Conservation (phyloP, 1,139 yeast genomes). For the Yamadazyma dushanensis region DNA sequence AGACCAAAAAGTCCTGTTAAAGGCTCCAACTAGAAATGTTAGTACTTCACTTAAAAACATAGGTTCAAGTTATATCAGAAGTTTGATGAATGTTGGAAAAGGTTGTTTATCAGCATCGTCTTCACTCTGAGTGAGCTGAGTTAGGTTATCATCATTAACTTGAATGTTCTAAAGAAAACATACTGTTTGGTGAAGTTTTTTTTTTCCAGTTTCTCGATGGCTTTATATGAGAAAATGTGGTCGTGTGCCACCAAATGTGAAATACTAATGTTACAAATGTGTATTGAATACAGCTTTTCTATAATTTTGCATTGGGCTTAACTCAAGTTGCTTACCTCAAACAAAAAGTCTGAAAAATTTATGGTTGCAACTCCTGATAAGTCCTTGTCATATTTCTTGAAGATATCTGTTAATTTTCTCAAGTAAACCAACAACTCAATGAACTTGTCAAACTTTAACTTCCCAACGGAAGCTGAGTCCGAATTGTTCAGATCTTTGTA, state of each 20-base stretch:
- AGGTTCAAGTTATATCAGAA: slow-evolving; percentile 16
- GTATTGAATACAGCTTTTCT: not conserved
- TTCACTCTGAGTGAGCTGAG: slow-evolving; percentile 58
- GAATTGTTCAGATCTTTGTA: slow-evolving; percentile 36
- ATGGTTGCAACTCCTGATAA: slow-evolving; percentile 77
- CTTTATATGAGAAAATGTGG: not conserved
- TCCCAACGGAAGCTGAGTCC: slow-evolving; percentile 41
- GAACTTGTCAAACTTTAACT: slow-evolving; percentile 76
- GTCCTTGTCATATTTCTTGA: slow-evolving; percentile 74
- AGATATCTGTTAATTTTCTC: slow-evolving; percentile 73
- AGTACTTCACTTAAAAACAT: slow-evolving; percentile 1
- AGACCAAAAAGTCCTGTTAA: slow-evolving; percentile 77
- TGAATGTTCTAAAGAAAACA: slow-evolving; percentile 5
- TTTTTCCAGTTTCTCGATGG: not conserved
- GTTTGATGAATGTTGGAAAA: slow-evolving; percentile 50
- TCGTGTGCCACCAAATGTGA: not conserved
- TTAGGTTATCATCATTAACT: slow-evolving; percentile 47
- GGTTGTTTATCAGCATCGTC: slow-evolving; percentile 50
- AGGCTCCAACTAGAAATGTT: slow-evolving; percentile 2
- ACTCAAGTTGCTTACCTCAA: slow-evolving; percentile 50
- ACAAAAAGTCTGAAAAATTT: slow-evolving; percentile 75
- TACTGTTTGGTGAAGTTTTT: slow-evolving; percentile 6
- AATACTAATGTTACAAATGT: not conserved
- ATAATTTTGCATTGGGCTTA: not conserved
- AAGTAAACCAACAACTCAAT: slow-evolving; percentile 79